A percentile compares a stretch with the other conserved stretches of the same genome.
phyloP scores from a whole-genome alignment of 805 yeast genomes.

The Grigorovia transvaalensis region DNA sequence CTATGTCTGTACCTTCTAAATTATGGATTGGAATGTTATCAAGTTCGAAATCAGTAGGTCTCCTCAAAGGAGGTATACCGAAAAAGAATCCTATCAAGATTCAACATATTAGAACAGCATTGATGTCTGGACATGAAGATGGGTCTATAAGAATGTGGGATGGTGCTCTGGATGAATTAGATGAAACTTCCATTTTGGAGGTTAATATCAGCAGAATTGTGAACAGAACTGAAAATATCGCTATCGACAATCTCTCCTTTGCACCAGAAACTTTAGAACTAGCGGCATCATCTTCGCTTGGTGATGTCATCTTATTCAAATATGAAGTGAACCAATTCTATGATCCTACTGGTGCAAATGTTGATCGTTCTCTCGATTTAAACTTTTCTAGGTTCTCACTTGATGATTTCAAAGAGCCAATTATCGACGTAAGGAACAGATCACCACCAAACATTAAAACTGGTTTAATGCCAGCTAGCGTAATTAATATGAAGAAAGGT shows the following conservation, averaged over 20 bases:
- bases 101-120: constrained; percentile 42
- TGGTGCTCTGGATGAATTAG: constrained; percentile 64
- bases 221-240: constrained; percentile 34
- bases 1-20: constrained; percentile 47
- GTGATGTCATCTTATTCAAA: constrained; percentile 67
- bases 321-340: constrained; percentile 47
- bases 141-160: constrained; percentile 82
- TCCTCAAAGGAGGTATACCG: constrained; percentile 72
- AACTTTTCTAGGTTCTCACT: constrained; percentile 21
- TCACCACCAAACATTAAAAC: constrained; percentile 40
- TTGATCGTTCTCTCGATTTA: constrained; percentile 11
- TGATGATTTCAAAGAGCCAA: constrained; percentile 8
- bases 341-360: constrained; percentile 23
- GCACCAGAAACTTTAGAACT: constrained; percentile 72
- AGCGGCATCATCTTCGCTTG: constrained; percentile 54
- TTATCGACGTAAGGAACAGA: constrained; percentile 45
- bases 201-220: constrained; percentile 44
- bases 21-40: constrained; percentile 75
- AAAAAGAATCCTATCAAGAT: constrained; percentile 38
- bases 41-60: constrained; percentile 26
- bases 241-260: constrained; percentile 54
- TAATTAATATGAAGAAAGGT: constrained; percentile 37
- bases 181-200: constrained; percentile 48
- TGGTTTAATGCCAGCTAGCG: constrained; percentile 52
- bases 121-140: constrained; percentile 79